Conservation (phyloP, 75 land plant genomes). For the Larix kaempferi region DNA sequence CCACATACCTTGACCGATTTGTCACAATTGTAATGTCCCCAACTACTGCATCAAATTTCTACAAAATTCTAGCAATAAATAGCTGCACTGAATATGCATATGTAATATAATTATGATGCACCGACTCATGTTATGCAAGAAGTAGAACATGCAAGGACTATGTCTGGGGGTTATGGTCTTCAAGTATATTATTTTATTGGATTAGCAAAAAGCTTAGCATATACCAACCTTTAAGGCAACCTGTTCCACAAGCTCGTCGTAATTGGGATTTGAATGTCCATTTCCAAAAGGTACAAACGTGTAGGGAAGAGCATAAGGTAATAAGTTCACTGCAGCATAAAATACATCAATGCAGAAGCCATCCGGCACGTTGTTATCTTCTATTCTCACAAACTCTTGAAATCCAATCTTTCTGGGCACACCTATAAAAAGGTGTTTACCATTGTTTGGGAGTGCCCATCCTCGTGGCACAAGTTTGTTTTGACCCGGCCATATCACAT, state of each 20-base stretch:
- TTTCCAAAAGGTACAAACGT: constrained; percentile 27
- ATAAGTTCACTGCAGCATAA: constrained; percentile 20
- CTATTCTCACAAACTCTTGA: constrained; percentile 40
- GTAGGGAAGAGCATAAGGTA: constrained; percentile 29
- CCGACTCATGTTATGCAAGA: neutral
- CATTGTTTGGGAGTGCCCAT: constrained; percentile 60
- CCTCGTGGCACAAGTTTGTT: constrained; percentile 38
- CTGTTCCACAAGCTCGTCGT: constrained; percentile 39
- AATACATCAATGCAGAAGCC: constrained; percentile 39
- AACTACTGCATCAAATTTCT: constrained; percentile 61
- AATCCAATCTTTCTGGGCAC: constrained; percentile 58
- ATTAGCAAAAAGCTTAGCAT: neutral
- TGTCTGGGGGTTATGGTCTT: neutral
- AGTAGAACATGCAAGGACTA: neutral
- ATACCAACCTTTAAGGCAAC: constrained; percentile 33
- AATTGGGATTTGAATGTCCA: constrained; percentile 36
- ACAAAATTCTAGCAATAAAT: constrained; percentile 3
- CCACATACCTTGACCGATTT: constrained; percentile 37
- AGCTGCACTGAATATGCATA: neutral
- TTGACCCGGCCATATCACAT: constrained; percentile 48
- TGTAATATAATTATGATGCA: neutral
- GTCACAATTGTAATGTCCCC: constrained; percentile 59
- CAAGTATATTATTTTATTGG: neutral
- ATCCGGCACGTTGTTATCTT: constrained; percentile 16
- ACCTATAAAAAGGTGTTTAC: constrained; percentile 44